phyloP scores from a whole-genome alignment of 306 rosid genomes.

The Purshia tridentata region DNA sequence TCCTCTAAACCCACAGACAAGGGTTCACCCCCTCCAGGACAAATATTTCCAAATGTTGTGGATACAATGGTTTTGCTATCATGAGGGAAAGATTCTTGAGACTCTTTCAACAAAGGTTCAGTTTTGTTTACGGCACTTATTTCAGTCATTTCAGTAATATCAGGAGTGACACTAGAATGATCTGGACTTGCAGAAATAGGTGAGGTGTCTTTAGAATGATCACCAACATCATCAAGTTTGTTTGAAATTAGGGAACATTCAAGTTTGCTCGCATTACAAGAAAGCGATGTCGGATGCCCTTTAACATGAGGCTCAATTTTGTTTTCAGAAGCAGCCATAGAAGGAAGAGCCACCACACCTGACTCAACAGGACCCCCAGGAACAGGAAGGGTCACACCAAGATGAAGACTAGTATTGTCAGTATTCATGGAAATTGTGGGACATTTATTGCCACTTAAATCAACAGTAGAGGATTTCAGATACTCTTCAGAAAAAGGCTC shows the following conservation, averaged over 20 bases:
- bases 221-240: slow-evolving; percentile 15
- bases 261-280: slow-evolving; percentile 1
- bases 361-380: background rate
- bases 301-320: slow-evolving; percentile 12
- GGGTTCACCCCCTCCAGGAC: slow-evolving; percentile 2
- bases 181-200: slow-evolving; percentile 1
- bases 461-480: slow-evolving; percentile 35
- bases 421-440: slow-evolving; percentile 24
- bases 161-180: slow-evolving; percentile 1
- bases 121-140: slow-evolving; percentile 8
- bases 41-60: background rate
- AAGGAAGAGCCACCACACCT: slow-evolving; percentile 10
- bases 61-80: slow-evolving; percentile 12
- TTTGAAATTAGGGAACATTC: slow-evolving; percentile 6
- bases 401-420: slow-evolving; percentile 26
- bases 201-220: slow-evolving; percentile 7
- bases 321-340: slow-evolving; percentile 6
- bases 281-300: slow-evolving; percentile 8
- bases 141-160: slow-evolving; percentile 3
- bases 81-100: slow-evolving; percentile 8
- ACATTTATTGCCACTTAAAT: slow-evolving; percentile 26
- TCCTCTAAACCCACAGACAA: slow-evolving; percentile 1
- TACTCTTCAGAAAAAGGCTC: slow-evolving; percentile 33
- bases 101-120: slow-evolving; percentile 17
- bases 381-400: slow-evolving; percentile 11